These are phyloP conservation scores for Dalechampia spathulata DNA, from an alignment of 441 rosid genomes.

Conservation along the genomic window DNA sequence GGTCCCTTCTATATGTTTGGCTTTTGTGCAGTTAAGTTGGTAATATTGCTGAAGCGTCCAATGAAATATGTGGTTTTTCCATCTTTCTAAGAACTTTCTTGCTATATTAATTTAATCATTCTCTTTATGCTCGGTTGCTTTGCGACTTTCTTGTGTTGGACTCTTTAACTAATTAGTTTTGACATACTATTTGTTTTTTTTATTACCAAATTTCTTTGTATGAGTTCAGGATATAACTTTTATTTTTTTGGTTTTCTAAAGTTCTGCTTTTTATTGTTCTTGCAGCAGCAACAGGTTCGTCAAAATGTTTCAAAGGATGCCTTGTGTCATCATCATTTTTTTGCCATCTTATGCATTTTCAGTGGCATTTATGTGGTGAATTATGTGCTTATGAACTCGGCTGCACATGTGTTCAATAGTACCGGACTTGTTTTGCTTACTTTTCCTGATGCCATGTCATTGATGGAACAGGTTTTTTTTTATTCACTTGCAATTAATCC, in stretches of 20 bases:
- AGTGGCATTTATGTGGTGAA: slow-evolving; percentile 69
- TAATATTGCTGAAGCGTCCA: background rate
- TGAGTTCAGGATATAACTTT: background rate
- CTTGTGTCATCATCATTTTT: slow-evolving; percentile 62
- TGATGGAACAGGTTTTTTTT: slow-evolving; percentile 76
- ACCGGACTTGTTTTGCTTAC: slow-evolving; percentile 73
- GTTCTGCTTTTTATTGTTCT: slow-evolving; percentile 15
- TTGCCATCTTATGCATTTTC: slow-evolving; percentile 63
- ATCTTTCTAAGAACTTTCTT: background rate
- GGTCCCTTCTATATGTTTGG: background rate
- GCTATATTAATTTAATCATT: background rate
- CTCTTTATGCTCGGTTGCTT: background rate
- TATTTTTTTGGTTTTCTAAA: slow-evolving; percentile 12
- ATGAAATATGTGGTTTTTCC: background rate
- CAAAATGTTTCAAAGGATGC: slow-evolving; percentile 45
- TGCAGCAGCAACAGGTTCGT: slow-evolving; percentile 53
- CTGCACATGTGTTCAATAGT: slow-evolving; percentile 77
- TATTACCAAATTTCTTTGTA: too few relatives aligned
- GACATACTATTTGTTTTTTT: too few relatives aligned
- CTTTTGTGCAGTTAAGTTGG: background rate
- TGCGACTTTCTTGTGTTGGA: background rate
- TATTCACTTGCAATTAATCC: background rate
- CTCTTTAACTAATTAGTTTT: background rate
- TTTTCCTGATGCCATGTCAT: slow-evolving; percentile 83
- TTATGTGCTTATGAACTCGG: slow-evolving; percentile 72